Evolutionary conservation across 495 filamentous ascomycete species (phyloP).

Genomic region (Achaetomiella virescens): DNA sequence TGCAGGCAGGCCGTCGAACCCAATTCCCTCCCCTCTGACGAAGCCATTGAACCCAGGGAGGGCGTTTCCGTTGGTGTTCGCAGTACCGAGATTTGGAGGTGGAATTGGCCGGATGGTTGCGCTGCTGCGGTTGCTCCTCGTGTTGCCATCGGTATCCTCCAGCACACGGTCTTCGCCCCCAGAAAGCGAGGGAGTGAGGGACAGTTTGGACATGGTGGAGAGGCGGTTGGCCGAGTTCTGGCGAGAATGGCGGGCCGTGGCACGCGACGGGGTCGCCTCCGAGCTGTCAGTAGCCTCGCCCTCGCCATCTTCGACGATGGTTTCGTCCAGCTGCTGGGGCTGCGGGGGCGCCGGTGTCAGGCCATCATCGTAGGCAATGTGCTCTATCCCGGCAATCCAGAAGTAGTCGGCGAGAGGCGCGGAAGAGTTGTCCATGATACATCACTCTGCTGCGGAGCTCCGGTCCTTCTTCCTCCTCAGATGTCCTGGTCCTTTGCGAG

Average conservation of each 20-base stretch:
- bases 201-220: slow-evolving; percentile 58
- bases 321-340: slow-evolving; percentile 53
- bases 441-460: slow-evolving; percentile 23
- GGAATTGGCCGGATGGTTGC: slow-evolving; percentile 64
- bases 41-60: slow-evolving; percentile 13
- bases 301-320: slow-evolving; percentile 76
- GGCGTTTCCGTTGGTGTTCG: slow-evolving; percentile 9
- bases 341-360: background rate
- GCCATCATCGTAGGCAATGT: slow-evolving; percentile 53
- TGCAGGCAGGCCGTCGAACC: slow-evolving; percentile 24
- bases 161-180: slow-evolving; percentile 48
- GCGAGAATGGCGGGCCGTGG: slow-evolving; percentile 53
- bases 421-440: slow-evolving; percentile 56
- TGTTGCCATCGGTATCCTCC: slow-evolving; percentile 53
- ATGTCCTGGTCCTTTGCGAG: slow-evolving; percentile 10
- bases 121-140: slow-evolving; percentile 82
- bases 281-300: slow-evolving; percentile 37
- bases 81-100: slow-evolving; percentile 24
- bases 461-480: slow-evolving; percentile 1
- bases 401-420: slow-evolving; percentile 95
- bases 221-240: slow-evolving; percentile 61
- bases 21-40: slow-evolving; percentile 17
- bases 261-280: slow-evolving; percentile 38
- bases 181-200: slow-evolving; percentile 33
- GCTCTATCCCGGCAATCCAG: slow-evolving; percentile 93